Percentiles rank a stretch among this genome's conserved stretches.
These are phyloP conservation scores for Suhomyces wounanorum DNA, from an alignment of 1,139 yeast species.

Conservation along the genomic window DNA sequence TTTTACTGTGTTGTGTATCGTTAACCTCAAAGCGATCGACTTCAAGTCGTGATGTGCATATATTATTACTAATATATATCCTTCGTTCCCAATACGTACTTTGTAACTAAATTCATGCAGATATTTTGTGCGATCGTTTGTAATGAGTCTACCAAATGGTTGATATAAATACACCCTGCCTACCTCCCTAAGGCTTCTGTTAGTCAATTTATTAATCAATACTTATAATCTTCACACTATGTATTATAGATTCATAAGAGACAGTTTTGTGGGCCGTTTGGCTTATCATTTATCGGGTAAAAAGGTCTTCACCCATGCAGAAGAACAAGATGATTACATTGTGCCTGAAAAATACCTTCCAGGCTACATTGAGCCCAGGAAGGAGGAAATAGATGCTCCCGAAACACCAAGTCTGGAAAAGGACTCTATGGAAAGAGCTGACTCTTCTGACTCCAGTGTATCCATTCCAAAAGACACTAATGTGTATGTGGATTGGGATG, in stretches of 20 bases:
- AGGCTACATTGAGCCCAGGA: conserved; percentile 3
- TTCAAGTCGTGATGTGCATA: neutral
- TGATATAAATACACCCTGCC: neutral
- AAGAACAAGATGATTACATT: conserved; percentile 35
- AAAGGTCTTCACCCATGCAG: conserved; percentile 31
- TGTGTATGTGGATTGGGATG: conserved; percentile 43
- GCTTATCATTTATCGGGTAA: conserved; percentile 35
- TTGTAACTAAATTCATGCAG: neutral
- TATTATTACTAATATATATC: neutral
- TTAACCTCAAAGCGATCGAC: neutral
- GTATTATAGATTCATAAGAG: conserved; percentile 27
- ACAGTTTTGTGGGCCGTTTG: conserved; percentile 37
- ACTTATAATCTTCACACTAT: neutral
- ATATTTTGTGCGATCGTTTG: neutral
- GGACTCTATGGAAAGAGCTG: neutral
- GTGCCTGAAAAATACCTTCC: conserved; percentile 34
- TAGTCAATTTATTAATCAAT: too few relatives aligned
- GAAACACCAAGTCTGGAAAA: neutral
- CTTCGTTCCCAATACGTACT: neutral
- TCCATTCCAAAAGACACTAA: conserved; percentile 6
- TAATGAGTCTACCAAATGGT: neutral
- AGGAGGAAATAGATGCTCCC: neutral
- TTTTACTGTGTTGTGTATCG: neutral
- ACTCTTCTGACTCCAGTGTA: conserved; percentile 1
- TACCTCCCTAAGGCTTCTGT: neutral